Conservation (phyloP, 768 basidiomycete species). For the Xerocomellus intermedius region DNA sequence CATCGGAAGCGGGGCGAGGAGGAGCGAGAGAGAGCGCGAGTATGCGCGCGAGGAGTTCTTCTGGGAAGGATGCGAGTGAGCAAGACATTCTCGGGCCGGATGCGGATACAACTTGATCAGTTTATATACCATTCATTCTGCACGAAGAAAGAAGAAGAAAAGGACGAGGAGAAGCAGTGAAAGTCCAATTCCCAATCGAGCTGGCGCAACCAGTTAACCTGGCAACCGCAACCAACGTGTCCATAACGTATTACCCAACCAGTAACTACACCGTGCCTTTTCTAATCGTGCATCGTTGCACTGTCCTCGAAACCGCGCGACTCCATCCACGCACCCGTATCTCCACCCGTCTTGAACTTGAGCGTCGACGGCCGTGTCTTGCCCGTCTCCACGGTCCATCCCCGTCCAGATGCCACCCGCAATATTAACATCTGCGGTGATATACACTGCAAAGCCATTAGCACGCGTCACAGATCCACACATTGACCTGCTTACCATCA, state of each 20-base stretch:
- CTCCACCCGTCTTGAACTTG: conserved; percentile 6
- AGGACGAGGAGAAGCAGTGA: not conserved
- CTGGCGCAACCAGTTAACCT: not conserved
- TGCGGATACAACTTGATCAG: not conserved
- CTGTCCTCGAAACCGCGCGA: not conserved
- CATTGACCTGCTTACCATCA: conserved; percentile 19
- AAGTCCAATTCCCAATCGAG: conserved; percentile 13
- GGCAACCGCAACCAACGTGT: not conserved
- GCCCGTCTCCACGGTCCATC: conserved; percentile 15
- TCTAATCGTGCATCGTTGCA: not conserved
- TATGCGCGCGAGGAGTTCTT: conserved; percentile 49
- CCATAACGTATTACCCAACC: too few relatives aligned
- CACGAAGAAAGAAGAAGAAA: not conserved
- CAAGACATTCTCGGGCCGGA: conserved; percentile 5
- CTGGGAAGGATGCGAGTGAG: conserved; percentile 35
- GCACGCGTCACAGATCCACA: not conserved
- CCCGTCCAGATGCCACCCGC: conserved; percentile 19
- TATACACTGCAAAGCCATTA: conserved; percentile 18
- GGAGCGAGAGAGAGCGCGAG: conserved; percentile 33
- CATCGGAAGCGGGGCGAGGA: conserved; percentile 26
- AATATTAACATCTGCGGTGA: conserved; percentile 28
- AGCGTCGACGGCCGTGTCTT: conserved; percentile 4
- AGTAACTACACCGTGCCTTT: conserved; percentile 2
- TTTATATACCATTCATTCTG: conserved; percentile 7
- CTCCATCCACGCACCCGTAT: not conserved